These are phyloP conservation scores for Verbascum thapsus DNA, from an alignment of 257 asterid genomes.

Conservation along the genomic window DNA sequence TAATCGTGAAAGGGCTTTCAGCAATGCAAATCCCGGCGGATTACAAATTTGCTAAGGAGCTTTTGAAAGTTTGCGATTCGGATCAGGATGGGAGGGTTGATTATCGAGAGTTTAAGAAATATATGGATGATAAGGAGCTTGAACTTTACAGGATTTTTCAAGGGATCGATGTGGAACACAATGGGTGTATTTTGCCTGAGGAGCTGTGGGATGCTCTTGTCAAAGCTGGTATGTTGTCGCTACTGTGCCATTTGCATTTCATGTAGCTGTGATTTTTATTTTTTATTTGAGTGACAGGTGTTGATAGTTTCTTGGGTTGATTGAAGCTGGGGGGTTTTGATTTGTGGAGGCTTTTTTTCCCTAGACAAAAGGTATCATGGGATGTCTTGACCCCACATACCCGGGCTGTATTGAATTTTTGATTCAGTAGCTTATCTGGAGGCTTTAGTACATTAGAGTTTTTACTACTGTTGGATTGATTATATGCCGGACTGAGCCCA, in stretches of 20 bases:
- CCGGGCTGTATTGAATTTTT: too few species aligned
- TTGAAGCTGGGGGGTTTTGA: neutral
- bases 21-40: constrained; percentile 92
- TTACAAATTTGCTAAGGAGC: constrained; percentile 96
- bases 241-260: neutral
- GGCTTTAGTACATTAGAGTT: constrained; percentile 18
- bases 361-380: too few species aligned
- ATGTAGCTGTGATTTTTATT: neutral
- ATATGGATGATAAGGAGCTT: constrained; percentile 97
- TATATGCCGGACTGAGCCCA: too few species aligned
- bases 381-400: too few species aligned
- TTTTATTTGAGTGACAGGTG: neutral
- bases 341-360: neutral
- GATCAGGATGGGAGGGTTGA: constrained; percentile 94
- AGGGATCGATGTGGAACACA: constrained; percentile 94
- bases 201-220: constrained; percentile 98
- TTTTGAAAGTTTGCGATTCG: constrained; percentile 75
- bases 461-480: neutral
- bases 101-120: constrained; percentile 86
- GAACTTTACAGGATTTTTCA: constrained; percentile 90
- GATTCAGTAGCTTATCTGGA: too few species aligned
- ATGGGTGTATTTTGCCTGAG: constrained; percentile 93
- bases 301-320: neutral
- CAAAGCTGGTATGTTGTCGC: constrained; percentile 55
- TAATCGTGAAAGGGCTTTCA: constrained; percentile 82